Evolutionary conservation across 1,139 yeast species (phyloP), one percentile per base, ranked within the genome.

Genomic region (Geotrichum candidum): DNA sequence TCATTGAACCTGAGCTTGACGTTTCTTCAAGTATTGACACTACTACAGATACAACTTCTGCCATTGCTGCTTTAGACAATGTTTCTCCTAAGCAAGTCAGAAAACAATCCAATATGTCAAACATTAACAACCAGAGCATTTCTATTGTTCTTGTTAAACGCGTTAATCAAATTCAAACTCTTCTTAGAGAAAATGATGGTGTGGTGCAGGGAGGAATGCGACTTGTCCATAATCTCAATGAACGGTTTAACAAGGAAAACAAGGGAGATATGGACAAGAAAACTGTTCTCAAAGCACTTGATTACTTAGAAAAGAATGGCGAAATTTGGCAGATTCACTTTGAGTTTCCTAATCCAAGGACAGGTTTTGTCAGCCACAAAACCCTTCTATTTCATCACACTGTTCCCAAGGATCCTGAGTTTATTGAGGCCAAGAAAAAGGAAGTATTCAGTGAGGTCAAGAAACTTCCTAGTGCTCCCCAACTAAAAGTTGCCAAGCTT

Each of bases 131-230:
- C 2, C 29, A 51, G 31, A 31, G 48, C 15, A 56, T 60, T 27
- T 60, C 62, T 7, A 29, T 60, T 53, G 53, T 56, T 13, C 56
- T 60, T 59, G 41, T 56, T 35, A 76, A 74, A 57, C 70, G 79
- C 22, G 69, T 72, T 18, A 65, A 68, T 2, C 72, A 71, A 7
- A 64, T 77, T 1, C 46, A 76, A 45, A 63, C 69, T n/a, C 59
- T 75, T 13, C 60, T 77, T 22, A 65, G 68, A 6, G 72, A 72
- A 2, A 65, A 69, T 55, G 68, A 69, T 56, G 80, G 80, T 7
- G 73, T 74, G 2, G 64, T 72, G 45, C 74, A 70, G 38, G 71
- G 73, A 3, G 76, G 74, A 1, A 53, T 60, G 2, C 60, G 62
- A 15, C 66, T 77, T 11, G 59, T 66, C 6, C 58, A 62, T 13